phyloP scores from a whole-genome alignment of 1,284 basidiomycete species.

The Cryptococcus sp. region DNA sequence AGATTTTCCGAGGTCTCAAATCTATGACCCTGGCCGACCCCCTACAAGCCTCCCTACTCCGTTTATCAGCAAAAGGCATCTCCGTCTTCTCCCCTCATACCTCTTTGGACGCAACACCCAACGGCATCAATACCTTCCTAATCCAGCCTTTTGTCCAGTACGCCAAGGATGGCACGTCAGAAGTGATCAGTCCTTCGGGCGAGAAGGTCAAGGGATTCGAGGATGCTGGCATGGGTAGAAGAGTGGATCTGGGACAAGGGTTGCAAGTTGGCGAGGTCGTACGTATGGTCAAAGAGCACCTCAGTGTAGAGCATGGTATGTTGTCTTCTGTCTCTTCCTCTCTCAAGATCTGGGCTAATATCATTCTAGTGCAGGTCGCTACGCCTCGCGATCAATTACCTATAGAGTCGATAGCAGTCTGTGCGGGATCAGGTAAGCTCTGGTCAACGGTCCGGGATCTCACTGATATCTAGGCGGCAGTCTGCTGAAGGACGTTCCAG shows the following conservation, averaged over 20 bases:
- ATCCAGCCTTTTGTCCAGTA: conserved; percentile 33
- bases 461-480: conserved; percentile 50
- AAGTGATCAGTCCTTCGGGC: not conserved
- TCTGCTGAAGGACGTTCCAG: conserved; percentile 62
- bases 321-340: conserved; percentile 6
- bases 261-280: conserved; percentile 56
- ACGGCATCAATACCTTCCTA: conserved; percentile 74
- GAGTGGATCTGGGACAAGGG: conserved; percentile 55
- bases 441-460: not conserved
- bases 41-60: conserved; percentile 73
- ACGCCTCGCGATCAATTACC: conserved; percentile 46
- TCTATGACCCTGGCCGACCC: conserved; percentile 73
- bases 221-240: conserved; percentile 61
- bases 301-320: conserved; percentile 63
- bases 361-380: conserved; percentile 68
- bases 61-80: conserved; percentile 72
- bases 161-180: conserved; percentile 1
- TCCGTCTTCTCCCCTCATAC: conserved; percentile 86
- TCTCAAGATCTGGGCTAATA: not conserved
- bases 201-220: conserved; percentile 31
- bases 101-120: conserved; percentile 71
- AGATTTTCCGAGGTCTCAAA: conserved; percentile 73
- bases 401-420: conserved; percentile 62
- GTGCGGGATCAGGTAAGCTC: conserved; percentile 67
- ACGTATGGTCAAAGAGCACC: conserved; percentile 62